Percentiles rank a stretch among this genome's conserved stretches.
phyloP scores from a whole-genome alignment of 1,139 yeast species.

The Groenewaldozyma sp. region DNA sequence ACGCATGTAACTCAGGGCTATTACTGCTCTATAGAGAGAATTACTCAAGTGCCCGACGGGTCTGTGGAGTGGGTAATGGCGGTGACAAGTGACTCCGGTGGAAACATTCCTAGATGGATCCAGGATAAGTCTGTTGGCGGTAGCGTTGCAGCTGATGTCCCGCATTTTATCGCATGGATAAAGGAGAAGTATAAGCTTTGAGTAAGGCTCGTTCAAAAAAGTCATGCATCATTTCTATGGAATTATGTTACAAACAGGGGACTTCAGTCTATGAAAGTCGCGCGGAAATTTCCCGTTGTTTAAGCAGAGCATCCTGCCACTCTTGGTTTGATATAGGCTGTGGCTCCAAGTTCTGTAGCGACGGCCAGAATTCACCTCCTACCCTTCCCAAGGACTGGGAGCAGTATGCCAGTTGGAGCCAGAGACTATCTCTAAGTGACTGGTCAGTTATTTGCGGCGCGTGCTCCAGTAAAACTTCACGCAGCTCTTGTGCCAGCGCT shows the following conservation, averaged over 20 bases:
- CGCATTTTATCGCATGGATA: conserved; percentile 48
- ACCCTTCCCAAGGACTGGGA: conserved; percentile 65
- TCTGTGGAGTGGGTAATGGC: conserved; percentile 56
- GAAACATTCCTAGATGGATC: conserved; percentile 54
- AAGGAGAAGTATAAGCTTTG: conserved; percentile 12
- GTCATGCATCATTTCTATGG: too few species aligned
- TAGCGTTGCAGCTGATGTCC: conserved; percentile 60
- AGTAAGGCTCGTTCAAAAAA: too few species aligned
- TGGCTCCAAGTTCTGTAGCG: conserved; percentile 21
- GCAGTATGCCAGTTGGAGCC: conserved; percentile 66
- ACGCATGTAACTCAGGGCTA: conserved; percentile 23
- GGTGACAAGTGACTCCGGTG: conserved; percentile 57
- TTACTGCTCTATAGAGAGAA: conserved; percentile 53
- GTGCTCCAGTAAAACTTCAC: conserved; percentile 29
- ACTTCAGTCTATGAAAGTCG: conserved; percentile 13
- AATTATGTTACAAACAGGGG: too few species aligned
- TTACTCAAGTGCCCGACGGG: conserved; percentile 34
- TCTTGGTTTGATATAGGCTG: conserved; percentile 25
- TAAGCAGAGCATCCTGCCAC: conserved; percentile 33
- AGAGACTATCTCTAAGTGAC: conserved; percentile 49
- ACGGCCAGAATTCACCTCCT: conserved; percentile 53
- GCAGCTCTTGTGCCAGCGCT: conserved; percentile 30
- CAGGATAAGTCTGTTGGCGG: conserved; percentile 47
- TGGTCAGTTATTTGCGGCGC: conserved; percentile 34
- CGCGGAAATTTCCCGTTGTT: conserved; percentile 32